Base-by-base conservation (phyloP, 1,284 basidiomycete genomes). In the Phenoliferia sp. region DNA sequence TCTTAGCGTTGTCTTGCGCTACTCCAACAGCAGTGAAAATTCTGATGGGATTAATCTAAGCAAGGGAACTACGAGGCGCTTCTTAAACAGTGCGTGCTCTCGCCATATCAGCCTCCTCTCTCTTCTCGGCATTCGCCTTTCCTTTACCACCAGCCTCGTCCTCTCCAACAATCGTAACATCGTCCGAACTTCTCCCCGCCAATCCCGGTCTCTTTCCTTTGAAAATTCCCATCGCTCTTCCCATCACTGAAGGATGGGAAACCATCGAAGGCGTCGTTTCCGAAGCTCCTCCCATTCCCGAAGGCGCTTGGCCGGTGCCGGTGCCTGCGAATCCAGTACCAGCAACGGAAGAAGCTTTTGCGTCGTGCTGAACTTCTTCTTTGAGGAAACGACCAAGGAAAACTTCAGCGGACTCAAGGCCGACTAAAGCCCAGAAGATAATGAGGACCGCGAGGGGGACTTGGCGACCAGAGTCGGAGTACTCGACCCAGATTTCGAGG, bases 321-420 rank as follows among this genome's bases (percentile, higher is more conserved):
- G 39, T 44, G 39, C 39, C 12, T 22, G 22, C 22, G 39, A 22
- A 44, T 44, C 12, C 39, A 44, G 39, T n/a, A n/a, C n/a, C n/a
- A n/a, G n/a, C n/a, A n/a, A n/a, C n/a, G n/a, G 48, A 52, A 5
- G 48, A 19, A 5, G 48, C 48, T 52, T 52, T 52, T 6, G 54
- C 7, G 12, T 28, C 9, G 28, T 56, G 54, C 5, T 29, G 26
- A 5, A 56, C 29, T 28, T 56, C 54, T 31, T 56, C 54, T 31
- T 56, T 56, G 54, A 56, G 54, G 54, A 56, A 56, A 7, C 54
- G 54, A 17, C 54, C 54, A 12, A 56, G 28, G 54, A 56, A 56
- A 19, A 56, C 54, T 31, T 56, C 54, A 16, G 28, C 28, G 28
- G 54, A 56, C 28, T 56, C 54, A 31, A 56, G 3, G 10, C 54